Conservation (phyloP, 2,329 filamentous ascomycete genomes). For the Cadophora luteo-olivacea region DNA sequence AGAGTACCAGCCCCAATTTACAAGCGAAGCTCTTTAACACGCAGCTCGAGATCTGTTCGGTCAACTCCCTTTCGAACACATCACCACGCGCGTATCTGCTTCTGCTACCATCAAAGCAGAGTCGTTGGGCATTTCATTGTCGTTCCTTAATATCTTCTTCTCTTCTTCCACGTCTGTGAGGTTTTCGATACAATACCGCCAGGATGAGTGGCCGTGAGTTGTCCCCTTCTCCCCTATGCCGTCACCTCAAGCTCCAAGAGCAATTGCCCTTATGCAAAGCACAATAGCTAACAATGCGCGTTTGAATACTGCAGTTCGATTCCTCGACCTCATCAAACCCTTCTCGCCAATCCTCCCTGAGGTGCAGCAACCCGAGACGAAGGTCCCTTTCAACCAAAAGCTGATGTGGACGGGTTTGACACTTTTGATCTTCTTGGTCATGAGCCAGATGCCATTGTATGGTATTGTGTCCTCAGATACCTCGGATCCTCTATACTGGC, state of each 20-base stretch:
- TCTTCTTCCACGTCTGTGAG: slow-evolving; percentile 47
- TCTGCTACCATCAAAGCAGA: slow-evolving; percentile 41
- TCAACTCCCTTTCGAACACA: slow-evolving; percentile 40
- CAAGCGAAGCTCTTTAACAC: slow-evolving; percentile 32
- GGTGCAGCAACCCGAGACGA: slow-evolving; percentile 98
- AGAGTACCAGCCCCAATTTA: slow-evolving; percentile 29
- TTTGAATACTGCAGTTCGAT: slow-evolving; percentile 73
- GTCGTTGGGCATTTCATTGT: slow-evolving; percentile 36
- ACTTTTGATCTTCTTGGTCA: slow-evolving; percentile 98
- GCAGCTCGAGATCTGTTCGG: slow-evolving; percentile 40
- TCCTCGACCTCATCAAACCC: slow-evolving; percentile 99
- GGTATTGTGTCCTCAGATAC: slow-evolving; percentile 99
- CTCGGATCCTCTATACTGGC: slow-evolving; percentile 98
- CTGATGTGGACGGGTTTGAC: slow-evolving; percentile 95
- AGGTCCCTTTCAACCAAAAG: slow-evolving; percentile 98
- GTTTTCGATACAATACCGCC: slow-evolving; percentile 45
- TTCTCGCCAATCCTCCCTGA: slow-evolving; percentile 99
- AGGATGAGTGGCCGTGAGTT: slow-evolving; percentile 52
- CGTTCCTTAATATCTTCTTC: slow-evolving; percentile 39
- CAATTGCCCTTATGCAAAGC: slow-evolving; percentile 29
- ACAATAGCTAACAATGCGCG: slow-evolving; percentile 39
- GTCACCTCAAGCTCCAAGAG: slow-evolving; percentile 26
- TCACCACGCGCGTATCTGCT: slow-evolving; percentile 37
- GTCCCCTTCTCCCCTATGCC: slow-evolving; percentile 26
- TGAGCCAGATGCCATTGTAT: slow-evolving; percentile 99